Conservation (phyloP, 345 rosid species). For the Chamaenerion angustifolium region DNA sequence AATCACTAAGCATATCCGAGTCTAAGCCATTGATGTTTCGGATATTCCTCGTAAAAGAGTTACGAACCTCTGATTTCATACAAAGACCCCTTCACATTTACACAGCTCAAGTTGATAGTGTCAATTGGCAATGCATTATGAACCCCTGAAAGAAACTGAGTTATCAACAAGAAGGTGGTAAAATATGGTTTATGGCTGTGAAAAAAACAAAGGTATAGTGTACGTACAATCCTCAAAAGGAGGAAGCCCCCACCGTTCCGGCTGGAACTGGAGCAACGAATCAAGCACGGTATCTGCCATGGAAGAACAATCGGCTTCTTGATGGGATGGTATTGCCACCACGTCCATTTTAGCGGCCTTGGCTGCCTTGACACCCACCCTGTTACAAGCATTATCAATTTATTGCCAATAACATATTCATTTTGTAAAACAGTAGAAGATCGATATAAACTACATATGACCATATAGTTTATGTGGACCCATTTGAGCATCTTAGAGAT, state of each 20-base stretch:
- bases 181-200: neutral
- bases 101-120: constrained; percentile 14
- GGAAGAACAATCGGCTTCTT: constrained; percentile 24
- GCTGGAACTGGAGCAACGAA: constrained; percentile 28
- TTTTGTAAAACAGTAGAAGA: neutral
- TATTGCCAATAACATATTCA: neutral
- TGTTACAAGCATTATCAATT: constrained; percentile 4
- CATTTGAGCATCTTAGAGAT: too few species aligned
- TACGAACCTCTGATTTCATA: constrained; percentile 14
- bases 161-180: neutral
- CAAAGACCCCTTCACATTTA: constrained; percentile 10
- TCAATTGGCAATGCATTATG: constrained; percentile 19
- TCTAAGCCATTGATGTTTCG: too few species aligned
- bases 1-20: too few species aligned
- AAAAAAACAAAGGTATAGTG: neutral
- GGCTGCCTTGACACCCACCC: constrained; percentile 33
- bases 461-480: too few species aligned
- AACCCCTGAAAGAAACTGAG: constrained; percentile 14
- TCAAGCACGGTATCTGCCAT: constrained; percentile 22
- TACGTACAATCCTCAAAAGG: constrained; percentile 26
- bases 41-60: too few species aligned
- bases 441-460: too few species aligned
- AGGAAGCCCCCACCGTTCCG: constrained; percentile 31
- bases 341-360: constrained; percentile 33
- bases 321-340: constrained; percentile 26